Evolutionary conservation across 2,329 filamentous ascomycete genomes (phyloP).

Genomic region (Thielaviopsis populi): DNA sequence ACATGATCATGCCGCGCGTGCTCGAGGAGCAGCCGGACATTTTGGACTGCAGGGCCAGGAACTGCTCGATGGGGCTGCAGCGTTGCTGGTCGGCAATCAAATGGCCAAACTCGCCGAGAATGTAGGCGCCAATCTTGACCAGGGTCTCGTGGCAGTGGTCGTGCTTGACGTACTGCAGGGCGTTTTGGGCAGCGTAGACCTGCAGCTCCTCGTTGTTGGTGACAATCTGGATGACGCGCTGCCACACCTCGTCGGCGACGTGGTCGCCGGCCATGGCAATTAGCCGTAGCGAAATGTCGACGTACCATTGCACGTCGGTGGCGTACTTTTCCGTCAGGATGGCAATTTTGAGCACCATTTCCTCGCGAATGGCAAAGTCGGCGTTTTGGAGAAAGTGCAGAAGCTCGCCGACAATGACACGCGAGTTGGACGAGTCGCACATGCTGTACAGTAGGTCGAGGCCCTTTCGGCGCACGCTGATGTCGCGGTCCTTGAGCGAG

Average conservation of each 20-base stretch:
- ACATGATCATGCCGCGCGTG: conserved; percentile 85
- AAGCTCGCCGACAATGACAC: conserved; percentile 83
- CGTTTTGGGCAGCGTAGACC: conserved; percentile 88
- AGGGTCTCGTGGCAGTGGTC: conserved; percentile 93
- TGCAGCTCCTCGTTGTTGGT: conserved; percentile 98
- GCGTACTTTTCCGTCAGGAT: conserved; percentile 98
- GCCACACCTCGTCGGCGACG: conserved; percentile 98
- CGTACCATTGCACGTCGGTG: conserved; percentile 97
- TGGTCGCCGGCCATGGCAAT: conserved; percentile 96
- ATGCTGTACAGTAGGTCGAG: conserved; percentile 97
- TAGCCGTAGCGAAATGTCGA: conserved; percentile 86
- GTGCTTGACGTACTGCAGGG: conserved; percentile 78
- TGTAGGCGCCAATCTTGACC: conserved; percentile 93
- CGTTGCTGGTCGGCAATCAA: conserved; percentile 82
- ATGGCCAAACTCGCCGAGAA: conserved; percentile 93
- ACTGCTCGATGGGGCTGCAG: conserved; percentile 94
- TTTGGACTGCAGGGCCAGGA: conserved; percentile 80
- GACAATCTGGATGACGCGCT: conserved; percentile 94
- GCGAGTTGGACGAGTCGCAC: conserved; percentile 92
- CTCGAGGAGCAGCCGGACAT: conserved; percentile 76
- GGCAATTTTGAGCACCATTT: conserved; percentile 98
- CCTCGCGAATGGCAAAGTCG: conserved; percentile 93
- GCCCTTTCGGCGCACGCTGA: conserved; percentile 90
- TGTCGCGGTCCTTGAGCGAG: conserved; percentile 86
- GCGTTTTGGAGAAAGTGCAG: conserved; percentile 89